These are phyloP conservation scores for Septoria linicola DNA, from an alignment of 2,329 filamentous ascomycete genomes.

Conservation along the genomic window DNA sequence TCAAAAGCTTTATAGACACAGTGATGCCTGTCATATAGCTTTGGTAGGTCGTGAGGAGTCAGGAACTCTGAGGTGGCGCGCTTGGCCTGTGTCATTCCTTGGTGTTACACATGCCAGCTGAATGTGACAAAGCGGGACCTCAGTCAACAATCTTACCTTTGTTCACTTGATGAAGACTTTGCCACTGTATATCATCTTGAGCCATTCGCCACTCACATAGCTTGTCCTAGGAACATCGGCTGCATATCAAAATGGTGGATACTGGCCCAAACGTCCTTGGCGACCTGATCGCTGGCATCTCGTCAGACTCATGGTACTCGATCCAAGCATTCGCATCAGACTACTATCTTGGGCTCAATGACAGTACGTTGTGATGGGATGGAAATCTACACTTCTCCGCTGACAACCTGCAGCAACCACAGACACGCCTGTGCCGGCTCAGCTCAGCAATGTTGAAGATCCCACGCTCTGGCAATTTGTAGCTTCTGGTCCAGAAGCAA, in stretches of 20 bases:
- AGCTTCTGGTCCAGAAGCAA: constrained; percentile 9
- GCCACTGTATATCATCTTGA: not conserved
- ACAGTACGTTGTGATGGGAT: not conserved
- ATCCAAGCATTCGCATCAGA: constrained; percentile 16
- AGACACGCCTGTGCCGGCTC: not conserved
- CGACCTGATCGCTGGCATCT: constrained; percentile 1
- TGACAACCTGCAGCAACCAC: not conserved
- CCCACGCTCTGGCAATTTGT: constrained; percentile 15
- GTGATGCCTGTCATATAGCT: not conserved
- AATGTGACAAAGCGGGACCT: not conserved
- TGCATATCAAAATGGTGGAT: not conserved
- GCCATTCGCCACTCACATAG: too few relatives aligned
- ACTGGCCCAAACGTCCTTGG: constrained; percentile 2
- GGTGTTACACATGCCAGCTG: not conserved
- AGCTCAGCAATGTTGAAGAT: constrained; percentile 12
- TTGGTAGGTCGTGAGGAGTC: constrained; percentile 11
- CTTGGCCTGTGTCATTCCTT: constrained; percentile 12
- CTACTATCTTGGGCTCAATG: constrained; percentile 15
- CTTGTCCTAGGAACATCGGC: too few relatives aligned
- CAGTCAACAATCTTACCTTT: not conserved
- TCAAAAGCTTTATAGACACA: not conserved
- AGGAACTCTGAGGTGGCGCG: constrained; percentile 2
- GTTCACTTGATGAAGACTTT: not conserved
- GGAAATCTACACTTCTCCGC: not conserved
- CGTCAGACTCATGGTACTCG: constrained; percentile 13